Evolutionary conservation across 306 rosid genomes (phyloP).

Genomic region (Ammopiptanthus mongolicus): DNA sequence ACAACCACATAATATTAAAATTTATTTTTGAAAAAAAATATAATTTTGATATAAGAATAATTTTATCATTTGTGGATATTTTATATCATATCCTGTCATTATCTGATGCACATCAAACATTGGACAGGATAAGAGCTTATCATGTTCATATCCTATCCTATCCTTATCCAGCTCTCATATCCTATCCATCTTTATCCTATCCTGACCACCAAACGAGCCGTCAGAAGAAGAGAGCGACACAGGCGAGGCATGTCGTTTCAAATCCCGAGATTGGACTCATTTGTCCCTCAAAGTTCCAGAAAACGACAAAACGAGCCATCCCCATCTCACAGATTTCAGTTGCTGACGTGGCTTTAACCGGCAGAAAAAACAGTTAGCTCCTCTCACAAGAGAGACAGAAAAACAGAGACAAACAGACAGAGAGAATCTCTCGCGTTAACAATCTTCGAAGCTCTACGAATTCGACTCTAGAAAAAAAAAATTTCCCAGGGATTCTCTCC

Average conservation of each 20-base stretch:
- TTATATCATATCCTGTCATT: too few relatives aligned
- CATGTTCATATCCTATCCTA: too few relatives aligned
- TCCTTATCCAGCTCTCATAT: too few relatives aligned
- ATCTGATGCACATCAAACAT: too few relatives aligned
- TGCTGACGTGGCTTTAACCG: constrained; percentile 54
- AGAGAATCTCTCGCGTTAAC: constrained; percentile 38
- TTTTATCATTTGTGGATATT: too few relatives aligned
- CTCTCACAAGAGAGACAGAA: constrained; percentile 1
- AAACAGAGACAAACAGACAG: not conserved
- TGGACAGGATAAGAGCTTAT: too few relatives aligned
- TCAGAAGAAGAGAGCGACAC: constrained; percentile 21
- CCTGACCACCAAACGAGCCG: too few relatives aligned
- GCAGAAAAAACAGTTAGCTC: constrained; percentile 35
- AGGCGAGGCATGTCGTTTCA: constrained; percentile 26
- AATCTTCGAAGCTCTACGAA: constrained; percentile 18
- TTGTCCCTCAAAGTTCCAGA: constrained; percentile 28
- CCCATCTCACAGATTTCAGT: constrained; percentile 51
- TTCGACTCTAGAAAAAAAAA: constrained; percentile 1
- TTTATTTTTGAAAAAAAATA: too few relatives aligned
- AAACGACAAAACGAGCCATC: constrained; percentile 51
- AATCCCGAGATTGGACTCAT: constrained; percentile 41
- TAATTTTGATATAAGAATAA: too few relatives aligned
- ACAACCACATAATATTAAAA: too few relatives aligned
- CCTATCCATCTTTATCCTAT: too few relatives aligned
- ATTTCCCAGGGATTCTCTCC: constrained; percentile 39